Evolutionary conservation across 1,139 yeast species (phyloP), one percentile per base, ranked within the genome.

Genomic region (Saccharomycopsis hybrid): DNA sequence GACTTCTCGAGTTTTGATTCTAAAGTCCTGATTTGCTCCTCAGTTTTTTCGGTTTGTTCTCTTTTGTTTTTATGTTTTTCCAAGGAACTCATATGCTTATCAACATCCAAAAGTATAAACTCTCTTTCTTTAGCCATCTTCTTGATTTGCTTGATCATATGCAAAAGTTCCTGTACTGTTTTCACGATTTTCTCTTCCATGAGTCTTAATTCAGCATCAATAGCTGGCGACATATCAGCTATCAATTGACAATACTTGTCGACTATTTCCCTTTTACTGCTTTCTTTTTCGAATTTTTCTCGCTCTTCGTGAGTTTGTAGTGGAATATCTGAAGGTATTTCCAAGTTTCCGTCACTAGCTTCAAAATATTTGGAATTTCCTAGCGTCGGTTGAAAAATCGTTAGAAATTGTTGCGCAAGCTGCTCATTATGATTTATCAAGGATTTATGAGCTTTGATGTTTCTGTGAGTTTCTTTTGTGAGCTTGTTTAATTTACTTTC

Each of bases 371-470:
- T 37, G 24, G 47, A 8, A 27, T 43, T 38, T 28, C 46, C 44
- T 3, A 52, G 38, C 25, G 18, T 32, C 9, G 51, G 46, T 2
- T 47, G 36, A 24, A 43, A 46, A 3, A 52, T 43, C 2, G 30
- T 27, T 27, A 40, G 11, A 31, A 39, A 52, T 39, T 52, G 51
- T n/a, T 41, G 35, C 3, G 53, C 46, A n/a, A 52, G n/a, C 25
- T 43, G 49, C 38, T 42, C 41, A n/a, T 42, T 40, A 36, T 50
- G 48, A 18, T 50, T 33, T 27, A 47, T 41, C 33, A 50, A 42
- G 7, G 70, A 71, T 72, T 60, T 73, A 3, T 67, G 72, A 50
- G 77, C 76, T 9, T 61, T 73, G 41, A 29, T 44, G 24, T 44
- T 47, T 40, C 35, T 39, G 25, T 43, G 39, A 13, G 51, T 40